These are phyloP conservation scores for Epichloe brachyelytri DNA, from an alignment of 2,329 filamentous ascomycete genomes.

Conservation along the genomic window DNA sequence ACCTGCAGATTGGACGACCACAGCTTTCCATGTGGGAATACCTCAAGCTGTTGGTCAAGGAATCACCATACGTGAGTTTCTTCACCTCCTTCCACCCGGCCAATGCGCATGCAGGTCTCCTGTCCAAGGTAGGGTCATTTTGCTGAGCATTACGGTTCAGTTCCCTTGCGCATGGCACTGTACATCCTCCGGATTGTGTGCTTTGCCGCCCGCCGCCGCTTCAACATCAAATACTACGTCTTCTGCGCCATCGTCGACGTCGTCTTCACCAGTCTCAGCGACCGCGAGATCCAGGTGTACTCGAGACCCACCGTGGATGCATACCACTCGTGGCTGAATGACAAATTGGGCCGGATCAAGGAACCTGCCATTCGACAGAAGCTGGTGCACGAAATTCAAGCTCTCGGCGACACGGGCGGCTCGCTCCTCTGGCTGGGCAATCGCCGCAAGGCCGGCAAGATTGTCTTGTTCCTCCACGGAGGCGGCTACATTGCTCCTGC, in stretches of 20 bases:
- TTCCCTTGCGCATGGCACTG: slow-evolving; percentile 3
- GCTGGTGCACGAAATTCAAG: slow-evolving; percentile 10
- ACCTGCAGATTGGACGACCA: slow-evolving; percentile 3
- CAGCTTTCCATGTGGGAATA: slow-evolving; percentile 4
- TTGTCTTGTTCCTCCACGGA: slow-evolving; percentile 18
- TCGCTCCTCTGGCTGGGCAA: slow-evolving; percentile 18
- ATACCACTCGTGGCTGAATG: slow-evolving; percentile 13
- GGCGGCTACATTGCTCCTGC: slow-evolving; percentile 15
- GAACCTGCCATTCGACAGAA: slow-evolving; percentile 6
- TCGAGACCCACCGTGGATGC: slow-evolving; percentile 8
- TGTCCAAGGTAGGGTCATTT: too few relatives aligned
- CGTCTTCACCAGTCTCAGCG: slow-evolving; percentile 10
- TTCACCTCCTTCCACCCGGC: background rate
- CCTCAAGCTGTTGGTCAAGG: slow-evolving; percentile 4
- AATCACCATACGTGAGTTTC: slow-evolving; percentile 2
- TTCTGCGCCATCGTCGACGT: slow-evolving; percentile 9
- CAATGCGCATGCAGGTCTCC: too few relatives aligned
- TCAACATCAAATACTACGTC: slow-evolving; percentile 6
- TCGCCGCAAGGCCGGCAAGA: slow-evolving; percentile 13
- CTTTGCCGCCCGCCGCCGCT: slow-evolving; percentile 8
- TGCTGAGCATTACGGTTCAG: background rate
- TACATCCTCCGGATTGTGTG: background rate
- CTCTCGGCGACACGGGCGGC: slow-evolving; percentile 7
- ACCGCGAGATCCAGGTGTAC: slow-evolving; percentile 13
- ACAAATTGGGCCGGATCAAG: slow-evolving; percentile 7